phyloP scores from a whole-genome alignment of 805 yeast species.

The Lachancea cidri region DNA sequence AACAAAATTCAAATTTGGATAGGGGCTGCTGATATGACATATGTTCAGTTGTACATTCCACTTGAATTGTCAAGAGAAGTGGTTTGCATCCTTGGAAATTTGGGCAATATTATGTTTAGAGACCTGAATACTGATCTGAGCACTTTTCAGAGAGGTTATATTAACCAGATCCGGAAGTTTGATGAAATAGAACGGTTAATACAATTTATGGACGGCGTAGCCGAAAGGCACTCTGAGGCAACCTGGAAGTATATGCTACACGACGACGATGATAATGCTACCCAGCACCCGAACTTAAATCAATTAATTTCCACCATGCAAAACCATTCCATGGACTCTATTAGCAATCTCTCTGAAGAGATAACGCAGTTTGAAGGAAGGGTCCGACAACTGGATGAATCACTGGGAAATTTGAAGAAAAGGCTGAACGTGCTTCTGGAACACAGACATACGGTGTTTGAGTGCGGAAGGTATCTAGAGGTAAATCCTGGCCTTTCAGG shows the following conservation, averaged over 20 bases:
- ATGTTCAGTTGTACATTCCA: constrained; percentile 87
- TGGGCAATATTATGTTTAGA: constrained; percentile 80
- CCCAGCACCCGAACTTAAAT: constrained; percentile 16
- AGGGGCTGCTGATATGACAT: constrained; percentile 94
- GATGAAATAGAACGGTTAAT: constrained; percentile 82
- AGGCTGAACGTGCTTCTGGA: constrained; percentile 67
- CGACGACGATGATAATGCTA: constrained; percentile 24
- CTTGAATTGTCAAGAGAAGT: constrained; percentile 78
- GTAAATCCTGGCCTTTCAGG: constrained; percentile 31
- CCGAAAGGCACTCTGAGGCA: constrained; percentile 40
- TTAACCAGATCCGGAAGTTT: constrained; percentile 72
- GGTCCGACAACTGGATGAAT: constrained; percentile 63
- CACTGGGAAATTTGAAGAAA: constrained; percentile 54
- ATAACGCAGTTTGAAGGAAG: constrained; percentile 67
- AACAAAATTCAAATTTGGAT: background rate
- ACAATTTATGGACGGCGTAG: constrained; percentile 43
- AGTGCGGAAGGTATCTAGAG: constrained; percentile 45
- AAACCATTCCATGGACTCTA: constrained; percentile 32
- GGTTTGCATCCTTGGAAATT: constrained; percentile 76
- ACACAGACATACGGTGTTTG: constrained; percentile 55
- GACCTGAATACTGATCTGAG: constrained; percentile 80
- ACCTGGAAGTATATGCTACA: constrained; percentile 34
- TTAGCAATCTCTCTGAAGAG: constrained; percentile 58
- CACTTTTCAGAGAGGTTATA: constrained; percentile 87
- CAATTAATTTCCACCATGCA: constrained; percentile 20